Evolutionary conservation across 805 yeast genomes (phyloP).

Genomic region (Barnettozyma californica): DNA sequence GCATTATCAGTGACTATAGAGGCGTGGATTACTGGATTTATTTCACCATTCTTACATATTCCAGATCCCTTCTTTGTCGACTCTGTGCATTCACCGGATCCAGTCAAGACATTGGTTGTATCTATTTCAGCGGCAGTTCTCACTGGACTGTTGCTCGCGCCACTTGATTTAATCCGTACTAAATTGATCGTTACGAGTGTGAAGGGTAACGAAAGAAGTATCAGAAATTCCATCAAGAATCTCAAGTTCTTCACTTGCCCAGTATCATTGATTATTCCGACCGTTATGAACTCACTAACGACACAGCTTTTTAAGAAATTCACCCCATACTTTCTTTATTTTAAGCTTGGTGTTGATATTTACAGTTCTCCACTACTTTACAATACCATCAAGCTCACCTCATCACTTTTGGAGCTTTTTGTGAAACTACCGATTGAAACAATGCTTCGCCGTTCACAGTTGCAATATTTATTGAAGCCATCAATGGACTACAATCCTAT

Average conservation of each 20-base stretch:
- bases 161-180: conserved; percentile 76
- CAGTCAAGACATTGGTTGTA: conserved; percentile 58
- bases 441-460: conserved; percentile 76
- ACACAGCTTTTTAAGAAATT: conserved; percentile 55
- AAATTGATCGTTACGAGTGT: conserved; percentile 69
- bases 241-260: conserved; percentile 53
- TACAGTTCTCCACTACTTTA: conserved; percentile 57
- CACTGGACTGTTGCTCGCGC: conserved; percentile 70
- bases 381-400: conserved; percentile 50
- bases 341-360: conserved; percentile 59
- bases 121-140: conserved; percentile 67
- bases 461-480: conserved; percentile 46
- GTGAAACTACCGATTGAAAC: conserved; percentile 86
- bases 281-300: conserved; percentile 57
- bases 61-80: conserved; percentile 90
- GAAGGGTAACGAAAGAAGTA: conserved; percentile 49
- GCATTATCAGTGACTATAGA: conserved; percentile 73
- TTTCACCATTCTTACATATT: conserved; percentile 72
- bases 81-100: conserved; percentile 73
- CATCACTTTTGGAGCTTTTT: conserved; percentile 65
- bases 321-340: conserved; percentile 61
- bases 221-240: conserved; percentile 57
- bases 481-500: conserved; percentile 27
- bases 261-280: conserved; percentile 55
- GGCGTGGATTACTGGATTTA: conserved; percentile 87